Base-by-base conservation (phyloP, 768 basidiomycete species). In the Xanthoconium purpureum region DNA sequence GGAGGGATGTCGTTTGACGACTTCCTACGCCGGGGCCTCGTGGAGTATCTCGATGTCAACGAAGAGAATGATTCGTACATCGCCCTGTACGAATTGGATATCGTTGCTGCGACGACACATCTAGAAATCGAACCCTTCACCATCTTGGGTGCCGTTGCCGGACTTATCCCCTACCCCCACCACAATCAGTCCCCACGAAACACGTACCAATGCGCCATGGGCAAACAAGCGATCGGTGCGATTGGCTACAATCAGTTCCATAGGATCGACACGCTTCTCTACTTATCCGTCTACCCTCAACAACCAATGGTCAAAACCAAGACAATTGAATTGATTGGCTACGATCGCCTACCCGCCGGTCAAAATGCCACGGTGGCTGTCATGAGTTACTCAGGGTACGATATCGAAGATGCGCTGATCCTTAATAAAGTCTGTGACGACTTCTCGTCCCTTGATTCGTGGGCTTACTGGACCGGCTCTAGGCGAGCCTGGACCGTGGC, bases 171-270 rank as follows among this genome's bases (percentile, higher is more conserved):
- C 13, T 99, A 99, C 69, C 97, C 97, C 2, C 97, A 99, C 70
- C 97, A 99, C 72, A 99, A 99, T 67, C 97, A 99, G 68, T 98
- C 97, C 6, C 97, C 97, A 3, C 89, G 97, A 52, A 99, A 99
- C 67, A 99, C 97, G 11, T 99, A 99, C 71, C 96, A 99, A 77
- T 99, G 96, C 67, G 96, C 96, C 53, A 99, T 99, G 96, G 96
- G 97, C 52, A 99, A 99, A 77, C 97, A 99, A 78, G 96, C 97
- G 3, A 99, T 99, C 60, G 97, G 97, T 20, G 95, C 95, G 13
- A 99, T 99, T 58, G 96, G 88, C 0, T 97, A 95, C 74, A 99
- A 98, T 71, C 97, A 99, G 72, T 84, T 98, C 62, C 93, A 94
- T 68, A 84, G 97, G 44, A 98, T 99, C 69, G 97, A 99, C 71